Percentiles rank a stretch among this genome's conserved stretches.
Conservation (phyloP, 805 yeast species). For the Wickerhamiella lipophila region DNA sequence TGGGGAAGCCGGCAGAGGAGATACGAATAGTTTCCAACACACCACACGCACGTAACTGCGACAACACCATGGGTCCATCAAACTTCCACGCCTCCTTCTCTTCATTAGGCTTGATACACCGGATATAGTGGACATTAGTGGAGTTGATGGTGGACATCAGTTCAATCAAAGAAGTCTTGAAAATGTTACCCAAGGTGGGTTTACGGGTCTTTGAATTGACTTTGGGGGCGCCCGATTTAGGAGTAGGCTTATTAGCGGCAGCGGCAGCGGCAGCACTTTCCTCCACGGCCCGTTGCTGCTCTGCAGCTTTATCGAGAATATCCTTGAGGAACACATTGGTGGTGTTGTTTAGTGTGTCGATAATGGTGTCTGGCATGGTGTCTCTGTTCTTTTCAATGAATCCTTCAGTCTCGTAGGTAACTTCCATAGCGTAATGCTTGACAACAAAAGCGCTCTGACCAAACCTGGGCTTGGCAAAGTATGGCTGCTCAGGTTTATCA, state of each 20-base stretch:
- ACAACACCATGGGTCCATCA: constrained; percentile 86
- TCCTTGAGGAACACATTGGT: constrained; percentile 52
- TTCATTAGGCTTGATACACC: constrained; percentile 96
- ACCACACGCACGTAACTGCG: constrained; percentile 97
- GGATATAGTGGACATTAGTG: constrained; percentile 90
- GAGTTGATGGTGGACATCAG: constrained; percentile 86
- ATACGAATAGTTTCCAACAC: constrained; percentile 91
- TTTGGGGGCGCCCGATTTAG: constrained; percentile 26
- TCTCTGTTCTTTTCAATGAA: constrained; percentile 95
- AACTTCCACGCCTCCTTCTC: constrained; percentile 91
- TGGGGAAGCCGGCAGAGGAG: constrained; percentile 96
- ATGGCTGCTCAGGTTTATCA: constrained; percentile 60
- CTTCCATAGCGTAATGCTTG: constrained; percentile 90
- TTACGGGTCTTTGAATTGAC: constrained; percentile 37
- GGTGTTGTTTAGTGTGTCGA: constrained; percentile 66
- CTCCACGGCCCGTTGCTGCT: constrained; percentile 37
- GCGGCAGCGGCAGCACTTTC: constrained; percentile 27
- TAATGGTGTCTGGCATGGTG: constrained; percentile 90
- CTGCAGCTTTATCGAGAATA: constrained; percentile 48
- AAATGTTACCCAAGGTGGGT: constrained; percentile 90
- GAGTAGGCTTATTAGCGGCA: constrained; percentile 15
- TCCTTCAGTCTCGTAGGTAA: constrained; percentile 81
- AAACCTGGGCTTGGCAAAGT: constrained; percentile 85
- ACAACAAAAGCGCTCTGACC: constrained; percentile 86
- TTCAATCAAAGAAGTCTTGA: constrained; percentile 83